These are phyloP conservation scores for Cystobasidium sp. DNA, from an alignment of 1,284 basidiomycete species.

Conservation along the genomic window DNA sequence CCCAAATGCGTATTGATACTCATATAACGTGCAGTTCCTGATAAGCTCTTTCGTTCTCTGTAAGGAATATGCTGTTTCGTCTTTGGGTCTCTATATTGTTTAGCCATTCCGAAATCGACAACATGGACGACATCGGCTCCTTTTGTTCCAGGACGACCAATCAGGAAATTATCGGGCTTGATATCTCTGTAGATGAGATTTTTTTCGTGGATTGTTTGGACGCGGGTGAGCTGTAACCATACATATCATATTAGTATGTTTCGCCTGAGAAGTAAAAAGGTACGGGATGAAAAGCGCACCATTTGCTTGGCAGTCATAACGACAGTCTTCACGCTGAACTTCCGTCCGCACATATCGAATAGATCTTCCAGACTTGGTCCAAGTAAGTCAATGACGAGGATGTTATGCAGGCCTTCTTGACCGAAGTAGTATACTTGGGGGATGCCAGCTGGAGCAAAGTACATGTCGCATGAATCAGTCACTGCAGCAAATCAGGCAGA, in stretches of 20 bases:
- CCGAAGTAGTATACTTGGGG: conserved; percentile 98
- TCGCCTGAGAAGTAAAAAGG: neutral
- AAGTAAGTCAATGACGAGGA: conserved; percentile 92
- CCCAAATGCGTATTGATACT: conserved; percentile 96
- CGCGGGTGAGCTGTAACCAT: conserved; percentile 72
- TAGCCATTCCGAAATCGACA: conserved; percentile 97
- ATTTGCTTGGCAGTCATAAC: conserved; percentile 97
- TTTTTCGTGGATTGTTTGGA: conserved; percentile 95
- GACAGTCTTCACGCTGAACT: conserved; percentile 92
- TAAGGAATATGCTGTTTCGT: conserved; percentile 97
- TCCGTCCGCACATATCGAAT: conserved; percentile 94
- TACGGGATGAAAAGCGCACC: conserved; percentile 63
- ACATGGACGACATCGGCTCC: conserved; percentile 80
- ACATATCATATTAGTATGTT: neutral
- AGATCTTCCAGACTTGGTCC: conserved; percentile 91
- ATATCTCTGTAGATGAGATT: conserved; percentile 97
- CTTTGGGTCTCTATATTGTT: conserved; percentile 95
- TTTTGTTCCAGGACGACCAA: conserved; percentile 87
- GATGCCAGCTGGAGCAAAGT: conserved; percentile 69
- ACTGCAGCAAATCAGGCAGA: conserved; percentile 14
- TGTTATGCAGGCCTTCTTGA: conserved; percentile 95
- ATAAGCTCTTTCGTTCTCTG: conserved; percentile 89
- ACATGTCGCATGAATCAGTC: conserved; percentile 39
- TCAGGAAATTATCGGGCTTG: conserved; percentile 96
- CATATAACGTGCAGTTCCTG: conserved; percentile 92